These are phyloP conservation scores for Scutellaria galericulata DNA, from an alignment of 257 asterid species.

Conservation along the genomic window DNA sequence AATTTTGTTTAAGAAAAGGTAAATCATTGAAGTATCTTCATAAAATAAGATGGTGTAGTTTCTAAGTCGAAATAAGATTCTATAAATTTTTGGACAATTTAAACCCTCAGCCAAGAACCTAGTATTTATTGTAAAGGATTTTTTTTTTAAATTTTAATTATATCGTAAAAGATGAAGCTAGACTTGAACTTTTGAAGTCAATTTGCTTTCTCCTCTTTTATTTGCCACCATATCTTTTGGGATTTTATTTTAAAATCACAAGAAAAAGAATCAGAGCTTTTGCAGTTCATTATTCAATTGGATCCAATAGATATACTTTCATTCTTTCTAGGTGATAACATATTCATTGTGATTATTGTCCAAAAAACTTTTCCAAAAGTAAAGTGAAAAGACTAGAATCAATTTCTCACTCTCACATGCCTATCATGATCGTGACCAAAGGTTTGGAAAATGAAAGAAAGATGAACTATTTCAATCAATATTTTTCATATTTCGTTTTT, in stretches of 20 bases:
- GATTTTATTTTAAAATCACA: background rate
- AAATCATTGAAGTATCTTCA: too few relatives aligned
- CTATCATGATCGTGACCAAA: conserved; percentile 34
- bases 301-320: background rate
- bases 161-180: too few relatives aligned
- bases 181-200: background rate
- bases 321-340: conserved; percentile 14
- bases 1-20: too few relatives aligned
- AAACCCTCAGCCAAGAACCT: too few relatives aligned
- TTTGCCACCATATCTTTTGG: conserved; percentile 16
- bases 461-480: background rate
- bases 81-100: too few relatives aligned
- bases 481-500: too few relatives aligned
- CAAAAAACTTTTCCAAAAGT: conserved; percentile 27
- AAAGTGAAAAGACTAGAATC: conserved; percentile 10
- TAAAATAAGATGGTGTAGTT: too few relatives aligned
- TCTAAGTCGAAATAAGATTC: too few relatives aligned
- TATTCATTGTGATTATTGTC: background rate
- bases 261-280: background rate
- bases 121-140: too few relatives aligned
- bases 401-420: conserved; percentile 16
- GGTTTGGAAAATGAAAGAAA: conserved; percentile 30
- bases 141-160: too few relatives aligned
- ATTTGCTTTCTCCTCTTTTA: conserved; percentile 5
- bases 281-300: background rate